A percentile compares a stretch with the other conserved stretches of the same genome.
Conservation (phyloP, 225 moss, liverwort and hornwort genomes). For the Climacium dendroides region DNA sequence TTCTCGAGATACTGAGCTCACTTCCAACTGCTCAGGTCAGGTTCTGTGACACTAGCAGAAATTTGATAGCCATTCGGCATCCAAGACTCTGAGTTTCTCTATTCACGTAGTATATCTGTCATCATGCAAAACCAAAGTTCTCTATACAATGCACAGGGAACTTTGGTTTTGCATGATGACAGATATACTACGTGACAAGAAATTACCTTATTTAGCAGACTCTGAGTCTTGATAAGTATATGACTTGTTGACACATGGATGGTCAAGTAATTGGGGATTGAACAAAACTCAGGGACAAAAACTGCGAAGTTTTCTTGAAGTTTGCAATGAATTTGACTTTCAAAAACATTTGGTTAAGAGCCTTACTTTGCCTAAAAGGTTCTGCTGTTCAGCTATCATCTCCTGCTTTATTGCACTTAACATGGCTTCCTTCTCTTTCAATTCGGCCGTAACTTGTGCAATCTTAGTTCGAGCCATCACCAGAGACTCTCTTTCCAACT, state of each 20-base stretch:
- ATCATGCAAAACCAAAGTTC: too few species aligned
- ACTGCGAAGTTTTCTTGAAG: not conserved
- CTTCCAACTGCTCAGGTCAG: not conserved
- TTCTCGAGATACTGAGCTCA: not conserved
- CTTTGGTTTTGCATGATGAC: not conserved
- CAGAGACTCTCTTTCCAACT: conserved; percentile 44
- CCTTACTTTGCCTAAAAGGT: conserved; percentile 51
- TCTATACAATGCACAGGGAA: not conserved
- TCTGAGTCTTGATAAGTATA: not conserved
- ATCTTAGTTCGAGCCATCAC: conserved; percentile 59
- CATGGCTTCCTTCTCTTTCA: conserved; percentile 73
- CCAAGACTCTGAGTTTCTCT: not conserved
- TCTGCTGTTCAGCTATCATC: conserved; percentile 60
- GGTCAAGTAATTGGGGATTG: not conserved
- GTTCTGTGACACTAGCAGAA: not conserved
- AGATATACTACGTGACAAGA: not conserved
- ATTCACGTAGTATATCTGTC: too few species aligned
- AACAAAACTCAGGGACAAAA: not conserved
- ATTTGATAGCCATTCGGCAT: not conserved
- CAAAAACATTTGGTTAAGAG: not conserved
- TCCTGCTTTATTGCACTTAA: conserved; percentile 51
- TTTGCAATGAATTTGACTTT: not conserved
- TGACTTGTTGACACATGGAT: not conserved
- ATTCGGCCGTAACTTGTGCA: conserved; percentile 51
- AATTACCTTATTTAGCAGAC: not conserved